phyloP scores from a whole-genome alignment of 1,139 yeast genomes.

The Pichia sp. region DNA sequence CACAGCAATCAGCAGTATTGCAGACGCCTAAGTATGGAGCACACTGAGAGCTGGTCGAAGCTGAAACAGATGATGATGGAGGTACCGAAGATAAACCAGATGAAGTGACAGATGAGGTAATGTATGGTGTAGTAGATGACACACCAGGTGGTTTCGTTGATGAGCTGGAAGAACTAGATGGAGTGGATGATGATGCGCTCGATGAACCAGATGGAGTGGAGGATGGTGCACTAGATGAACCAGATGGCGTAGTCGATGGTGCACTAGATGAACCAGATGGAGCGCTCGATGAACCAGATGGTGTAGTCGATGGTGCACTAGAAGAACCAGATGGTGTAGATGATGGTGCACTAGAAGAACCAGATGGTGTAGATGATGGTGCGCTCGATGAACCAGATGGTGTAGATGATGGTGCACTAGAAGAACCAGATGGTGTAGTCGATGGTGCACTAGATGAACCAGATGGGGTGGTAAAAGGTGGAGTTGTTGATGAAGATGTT shows the following conservation, averaged over 20 bases:
- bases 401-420: background rate
- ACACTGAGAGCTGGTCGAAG: background rate
- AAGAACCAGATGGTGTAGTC: background rate
- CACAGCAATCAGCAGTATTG: conserved; percentile 5
- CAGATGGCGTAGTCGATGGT: too few species aligned
- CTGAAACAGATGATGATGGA: background rate
- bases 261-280: too few species aligned
- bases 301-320: background rate
- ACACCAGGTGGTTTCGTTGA: background rate
- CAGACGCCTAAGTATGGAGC: background rate
- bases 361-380: background rate
- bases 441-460: background rate
- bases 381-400: background rate
- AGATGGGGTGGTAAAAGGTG: background rate
- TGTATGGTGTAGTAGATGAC: conserved; percentile 7
- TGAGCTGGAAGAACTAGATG: conserved; percentile 8
- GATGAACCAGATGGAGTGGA: conserved; percentile 4
- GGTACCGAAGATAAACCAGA: background rate
- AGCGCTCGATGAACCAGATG: background rate
- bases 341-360: background rate
- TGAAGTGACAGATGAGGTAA: background rate
- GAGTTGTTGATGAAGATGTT: background rate
- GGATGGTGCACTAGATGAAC: background rate
- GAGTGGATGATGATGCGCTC: conserved; percentile 6
- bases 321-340: background rate